Conservation (phyloP, 140 eudicot species). For the Cichorium intybus region DNA sequence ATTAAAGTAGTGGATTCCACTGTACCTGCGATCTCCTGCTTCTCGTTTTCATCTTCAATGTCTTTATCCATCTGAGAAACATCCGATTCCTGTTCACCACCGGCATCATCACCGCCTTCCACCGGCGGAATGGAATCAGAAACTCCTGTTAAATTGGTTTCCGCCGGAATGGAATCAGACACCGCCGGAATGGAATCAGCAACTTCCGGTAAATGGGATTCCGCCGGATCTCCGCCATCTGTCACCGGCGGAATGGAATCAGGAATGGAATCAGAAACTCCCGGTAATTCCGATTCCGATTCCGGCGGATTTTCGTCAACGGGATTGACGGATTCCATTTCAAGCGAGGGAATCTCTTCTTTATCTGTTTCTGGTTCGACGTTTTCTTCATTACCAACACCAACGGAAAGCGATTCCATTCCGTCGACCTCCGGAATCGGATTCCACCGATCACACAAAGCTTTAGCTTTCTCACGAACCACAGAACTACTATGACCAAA, state of each 20-base stretch:
- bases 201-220: neutral
- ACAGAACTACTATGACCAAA: slow-evolving; percentile 43
- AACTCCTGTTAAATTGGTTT: neutral
- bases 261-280: slow-evolving; percentile 6
- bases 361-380: slow-evolving; percentile 30
- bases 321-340: slow-evolving; percentile 29
- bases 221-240: neutral
- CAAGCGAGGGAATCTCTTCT: slow-evolving; percentile 16
- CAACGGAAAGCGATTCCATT: slow-evolving; percentile 22
- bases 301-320: too few relatives aligned
- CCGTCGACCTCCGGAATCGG: slow-evolving; percentile 17
- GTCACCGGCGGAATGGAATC: too few relatives aligned
- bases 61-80: slow-evolving; percentile 12
- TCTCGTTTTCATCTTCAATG: slow-evolving; percentile 34
- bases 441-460: slow-evolving; percentile 55
- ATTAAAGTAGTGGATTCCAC: slow-evolving; percentile 1
- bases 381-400: slow-evolving; percentile 19
- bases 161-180: neutral
- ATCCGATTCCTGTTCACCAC: slow-evolving; percentile 8
- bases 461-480: slow-evolving; percentile 60
- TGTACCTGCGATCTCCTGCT: slow-evolving; percentile 22
- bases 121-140: neutral
- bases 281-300: neutral
- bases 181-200: neutral
- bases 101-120: neutral